Percentiles rank a stretch among this genome's conserved stretches.
Evolutionary conservation across 306 rosid genomes (phyloP).

Genomic region (Dalbergia cultrata): DNA sequence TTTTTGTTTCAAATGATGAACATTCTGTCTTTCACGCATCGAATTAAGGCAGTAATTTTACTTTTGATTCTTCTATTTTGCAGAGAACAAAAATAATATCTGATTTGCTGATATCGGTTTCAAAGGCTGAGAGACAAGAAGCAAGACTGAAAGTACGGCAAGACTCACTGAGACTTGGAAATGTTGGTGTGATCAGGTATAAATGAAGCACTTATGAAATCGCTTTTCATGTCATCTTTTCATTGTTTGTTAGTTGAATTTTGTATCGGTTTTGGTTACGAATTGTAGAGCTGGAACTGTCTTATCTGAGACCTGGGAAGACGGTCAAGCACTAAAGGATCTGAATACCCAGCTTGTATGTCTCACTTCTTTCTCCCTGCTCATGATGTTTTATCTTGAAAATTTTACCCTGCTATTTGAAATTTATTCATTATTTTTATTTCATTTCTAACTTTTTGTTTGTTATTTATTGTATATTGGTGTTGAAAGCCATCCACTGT

Average conservation of each 20-base stretch:
- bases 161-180: constrained; percentile 97
- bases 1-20: not conserved
- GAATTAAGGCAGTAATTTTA: constrained; percentile 36
- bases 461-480: not conserved
- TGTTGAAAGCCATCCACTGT: not conserved
- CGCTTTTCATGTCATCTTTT: constrained; percentile 19
- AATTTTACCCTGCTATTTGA: constrained; percentile 32
- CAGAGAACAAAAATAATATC: constrained; percentile 95
- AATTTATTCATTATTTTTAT: not conserved
- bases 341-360: constrained; percentile 92
- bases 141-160: constrained; percentile 98
- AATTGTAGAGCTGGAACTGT: constrained; percentile 96
- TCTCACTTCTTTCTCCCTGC: constrained; percentile 35
- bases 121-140: constrained; percentile 97
- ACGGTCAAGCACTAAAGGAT: constrained; percentile 97
- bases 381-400: constrained; percentile 8
- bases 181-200: constrained; percentile 96
- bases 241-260: not conserved
- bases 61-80: constrained; percentile 50
- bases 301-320: constrained; percentile 99
- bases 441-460: not conserved
- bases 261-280: constrained; percentile 43
- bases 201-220: constrained; percentile 23
- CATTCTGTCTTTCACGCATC: constrained; percentile 25
- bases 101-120: constrained; percentile 94